Base-by-base conservation (phyloP, 345 rosid genomes). In the Syzygium oleosum region DNA sequence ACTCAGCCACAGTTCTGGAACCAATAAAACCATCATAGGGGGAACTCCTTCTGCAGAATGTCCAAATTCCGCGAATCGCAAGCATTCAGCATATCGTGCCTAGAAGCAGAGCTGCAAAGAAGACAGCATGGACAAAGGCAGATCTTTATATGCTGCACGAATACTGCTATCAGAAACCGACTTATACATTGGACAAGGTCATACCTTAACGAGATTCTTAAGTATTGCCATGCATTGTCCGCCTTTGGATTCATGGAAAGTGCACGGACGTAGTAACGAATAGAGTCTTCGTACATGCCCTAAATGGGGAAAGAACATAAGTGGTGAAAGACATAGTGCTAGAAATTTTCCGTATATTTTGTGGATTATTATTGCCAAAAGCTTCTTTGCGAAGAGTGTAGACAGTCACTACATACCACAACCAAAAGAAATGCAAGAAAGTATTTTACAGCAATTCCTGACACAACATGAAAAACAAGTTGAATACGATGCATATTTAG, bases 161-260 rank as follows among this genome's bases (percentile, higher is more conserved):
- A 52, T 38, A 61, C 25, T 52, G 21, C 17, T 73, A 34, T 34
- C 63, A 52, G 52, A 86, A 5, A n/a, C 46, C n/a, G 51, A 83
- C 59, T 63, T 52, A 43, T 15, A 31, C 22, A 38, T 22, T 38
- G 4, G 85, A 83, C 14, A 19, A 19, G n/a, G 25, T 34, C 85
- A 68, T 93, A 98, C 99, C 99, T 96, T 85, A 98, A 91, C 34
- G 99, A 98, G 88, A 98, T 96, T 88, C 97, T 94, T 94, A 98
- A 91, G 93, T 97, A 98, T 86, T 97, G 99, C 98, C 99, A 98
- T 29, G 98, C 99, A 88, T 98, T 98, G 86, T 98, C 99, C 31
- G 99, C 99, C 91, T 98, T 98, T 29, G 99, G 99, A 89, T 98
- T 98, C 99, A 98, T 96, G 17, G 98, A 94, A 10, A 98, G 99